These are phyloP conservation scores for Aureobasidium sp. DNA, from an alignment of 2,329 filamentous ascomycete genomes.

Conservation along the genomic window DNA sequence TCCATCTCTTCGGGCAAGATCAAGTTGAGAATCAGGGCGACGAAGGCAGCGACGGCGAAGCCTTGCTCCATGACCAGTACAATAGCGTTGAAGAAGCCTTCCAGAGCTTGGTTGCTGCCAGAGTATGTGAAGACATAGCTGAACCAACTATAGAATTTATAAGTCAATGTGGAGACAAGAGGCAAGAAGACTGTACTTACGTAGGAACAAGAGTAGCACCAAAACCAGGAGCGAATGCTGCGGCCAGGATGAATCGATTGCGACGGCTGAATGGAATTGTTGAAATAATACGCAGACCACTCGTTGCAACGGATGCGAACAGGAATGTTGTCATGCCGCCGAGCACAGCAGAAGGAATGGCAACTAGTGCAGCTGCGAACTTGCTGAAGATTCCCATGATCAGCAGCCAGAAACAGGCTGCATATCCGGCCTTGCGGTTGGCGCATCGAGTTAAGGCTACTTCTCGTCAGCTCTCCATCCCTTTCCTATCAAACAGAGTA, in stretches of 20 bases:
- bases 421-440: constrained; percentile 73
- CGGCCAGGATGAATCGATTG: constrained; percentile 75
- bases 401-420: constrained; percentile 67
- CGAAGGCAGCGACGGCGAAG: constrained; percentile 65
- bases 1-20: constrained; percentile 68
- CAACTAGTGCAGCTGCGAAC: constrained; percentile 70
- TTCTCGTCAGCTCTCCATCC: not conserved
- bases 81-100: constrained; percentile 66
- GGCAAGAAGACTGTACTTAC: constrained; percentile 22
- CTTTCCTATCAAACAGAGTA: no score
- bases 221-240: constrained; percentile 65
- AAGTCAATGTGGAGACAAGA: not conserved
- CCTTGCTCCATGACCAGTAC: constrained; percentile 48
- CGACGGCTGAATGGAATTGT: constrained; percentile 68
- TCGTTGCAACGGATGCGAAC: constrained; percentile 68
- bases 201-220: constrained; percentile 41
- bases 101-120: constrained; percentile 59
- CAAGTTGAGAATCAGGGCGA: constrained; percentile 68
- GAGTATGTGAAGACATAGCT: constrained; percentile 63
- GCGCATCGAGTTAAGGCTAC: constrained; percentile 72
- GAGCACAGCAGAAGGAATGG: constrained; percentile 55
- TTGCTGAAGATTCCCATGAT: constrained; percentile 79
- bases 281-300: constrained; percentile 68
- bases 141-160: constrained; percentile 54
- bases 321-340: constrained; percentile 63